phyloP scores from a whole-genome alignment of 805 yeast genomes.

The Jamesozyma piceae region DNA sequence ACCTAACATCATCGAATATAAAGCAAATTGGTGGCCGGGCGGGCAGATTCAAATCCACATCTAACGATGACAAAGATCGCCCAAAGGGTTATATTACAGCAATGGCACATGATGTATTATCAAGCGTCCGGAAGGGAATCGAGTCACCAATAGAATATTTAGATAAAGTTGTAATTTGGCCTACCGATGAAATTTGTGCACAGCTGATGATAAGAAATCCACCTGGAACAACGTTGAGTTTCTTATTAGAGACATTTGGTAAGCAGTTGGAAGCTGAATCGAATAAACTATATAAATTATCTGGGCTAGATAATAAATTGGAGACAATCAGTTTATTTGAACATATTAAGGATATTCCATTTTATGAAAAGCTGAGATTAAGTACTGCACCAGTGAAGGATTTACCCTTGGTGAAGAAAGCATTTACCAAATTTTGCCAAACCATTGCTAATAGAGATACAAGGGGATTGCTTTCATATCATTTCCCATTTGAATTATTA shows the following conservation, averaged over 20 bases:
- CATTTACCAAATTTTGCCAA: slow-evolving; percentile 39
- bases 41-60: slow-evolving; percentile 52
- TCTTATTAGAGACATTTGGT: slow-evolving; percentile 42
- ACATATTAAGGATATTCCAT: slow-evolving; percentile 34
- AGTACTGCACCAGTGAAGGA: slow-evolving; percentile 55
- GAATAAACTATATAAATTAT: slow-evolving; percentile 18
- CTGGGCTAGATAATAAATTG: slow-evolving; percentile 27
- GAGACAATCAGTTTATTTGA: slow-evolving; percentile 39
- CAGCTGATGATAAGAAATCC: slow-evolving; percentile 56
- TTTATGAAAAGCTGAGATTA: slow-evolving; percentile 49
- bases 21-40: slow-evolving; percentile 97
- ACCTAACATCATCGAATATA: slow-evolving; percentile 53
- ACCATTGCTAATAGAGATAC: slow-evolving; percentile 50
- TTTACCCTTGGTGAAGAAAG: slow-evolving; percentile 31
- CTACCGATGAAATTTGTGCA: slow-evolving; percentile 63
- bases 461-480: slow-evolving; percentile 46
- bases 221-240: slow-evolving; percentile 36
- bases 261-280: slow-evolving; percentile 14
- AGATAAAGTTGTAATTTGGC: slow-evolving; percentile 64
- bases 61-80: slow-evolving; percentile 9
- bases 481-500: slow-evolving; percentile 25
- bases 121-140: slow-evolving; percentile 40
- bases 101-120: slow-evolving; percentile 36
- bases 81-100: slow-evolving; percentile 49
- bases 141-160: slow-evolving; percentile 43